Evolutionary conservation across 768 basidiomycete species (phyloP), one percentile per base, ranked within the genome.

Genomic region (Tricholomella constricta): DNA sequence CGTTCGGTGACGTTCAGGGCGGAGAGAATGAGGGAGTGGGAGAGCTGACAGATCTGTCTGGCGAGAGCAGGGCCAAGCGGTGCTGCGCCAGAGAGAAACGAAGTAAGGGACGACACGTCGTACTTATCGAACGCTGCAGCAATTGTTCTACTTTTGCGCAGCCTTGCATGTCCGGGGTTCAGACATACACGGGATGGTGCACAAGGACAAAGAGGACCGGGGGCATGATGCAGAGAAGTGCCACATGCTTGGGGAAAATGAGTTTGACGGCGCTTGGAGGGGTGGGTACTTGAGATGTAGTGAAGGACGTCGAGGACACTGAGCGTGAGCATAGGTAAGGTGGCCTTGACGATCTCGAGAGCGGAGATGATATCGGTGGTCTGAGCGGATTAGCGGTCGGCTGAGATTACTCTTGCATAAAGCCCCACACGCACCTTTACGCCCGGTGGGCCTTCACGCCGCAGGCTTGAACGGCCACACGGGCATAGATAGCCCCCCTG

Each of bases 161-260:
- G n/a, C n/a, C n/a, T n/a, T n/a, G n/a, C n/a, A n/a, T n/a, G n/a
- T n/a, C n/a, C n/a, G n/a, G n/a, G n/a, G n/a, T n/a, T n/a, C n/a
- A 17, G 47, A 66, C 82, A 27, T 69, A 82, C 83, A n/a, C 85
- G 10, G 84, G 81, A 58, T 89, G 86, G 54, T 86, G 81, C 2
- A 84, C 72, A 35, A 97, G 75, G 1, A 83, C 78, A 12, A 96
- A 83, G 11, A 94, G 70, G 17, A 97, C 84, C 0, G 94, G 93
- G 1, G 94, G 94, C 1, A 91, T 91, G 44, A 91, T 72, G 0
- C 87, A 69, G 0, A 0, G 86, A 77, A 0, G 72, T 63, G 2
- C 85, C 84, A 6, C 63, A 56, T 6, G 69, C 59, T 51, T 88
- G 69, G 0, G 86, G 84, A 57, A 82, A 81, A 91, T 52, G 17